Evolutionary conservation across 139 green algal genomes (phyloP).

Genomic region (Coelastrella sp.): DNA sequence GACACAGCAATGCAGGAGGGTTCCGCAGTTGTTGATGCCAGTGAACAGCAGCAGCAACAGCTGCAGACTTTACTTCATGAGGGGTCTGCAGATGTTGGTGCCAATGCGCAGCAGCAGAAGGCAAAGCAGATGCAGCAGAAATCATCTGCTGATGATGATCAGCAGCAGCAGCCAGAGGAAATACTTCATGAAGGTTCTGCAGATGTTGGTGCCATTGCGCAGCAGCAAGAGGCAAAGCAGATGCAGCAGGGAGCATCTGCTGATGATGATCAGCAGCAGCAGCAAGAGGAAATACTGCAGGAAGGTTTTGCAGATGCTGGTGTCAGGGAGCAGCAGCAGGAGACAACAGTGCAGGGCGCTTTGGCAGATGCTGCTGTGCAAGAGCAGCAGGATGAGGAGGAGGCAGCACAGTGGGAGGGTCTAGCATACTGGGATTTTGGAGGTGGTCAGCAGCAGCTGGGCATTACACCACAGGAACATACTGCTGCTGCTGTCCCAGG

Average conservation of each 20-base stretch:
- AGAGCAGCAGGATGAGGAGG: not conserved
- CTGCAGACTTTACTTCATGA: not conserved
- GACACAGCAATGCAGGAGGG: no score
- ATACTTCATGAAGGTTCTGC: no score
- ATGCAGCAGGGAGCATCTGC: not conserved
- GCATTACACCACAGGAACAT: not conserved
- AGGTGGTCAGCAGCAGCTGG: not conserved
- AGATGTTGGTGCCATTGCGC: not conserved
- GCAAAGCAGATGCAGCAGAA: no score
- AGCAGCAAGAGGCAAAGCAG: not conserved
- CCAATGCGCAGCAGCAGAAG: no score
- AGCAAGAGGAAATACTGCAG: no score
- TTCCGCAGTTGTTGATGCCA: no score
- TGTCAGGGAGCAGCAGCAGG: not conserved
- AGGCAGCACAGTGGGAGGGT: not conserved
- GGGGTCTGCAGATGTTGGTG: no score
- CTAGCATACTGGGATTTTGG: not conserved
- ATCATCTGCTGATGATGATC: no score
- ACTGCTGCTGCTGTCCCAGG: not conserved
- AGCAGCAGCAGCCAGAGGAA: no score
- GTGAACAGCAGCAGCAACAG: not conserved
- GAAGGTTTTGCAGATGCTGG: no score
- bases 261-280: not conserved
- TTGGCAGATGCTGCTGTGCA: not conserved
- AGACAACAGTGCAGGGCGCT: not conserved